Evolutionary conservation across 202 grass and related monocot genomes (phyloP).

Genomic region (Tripidium arundinaceum): DNA sequence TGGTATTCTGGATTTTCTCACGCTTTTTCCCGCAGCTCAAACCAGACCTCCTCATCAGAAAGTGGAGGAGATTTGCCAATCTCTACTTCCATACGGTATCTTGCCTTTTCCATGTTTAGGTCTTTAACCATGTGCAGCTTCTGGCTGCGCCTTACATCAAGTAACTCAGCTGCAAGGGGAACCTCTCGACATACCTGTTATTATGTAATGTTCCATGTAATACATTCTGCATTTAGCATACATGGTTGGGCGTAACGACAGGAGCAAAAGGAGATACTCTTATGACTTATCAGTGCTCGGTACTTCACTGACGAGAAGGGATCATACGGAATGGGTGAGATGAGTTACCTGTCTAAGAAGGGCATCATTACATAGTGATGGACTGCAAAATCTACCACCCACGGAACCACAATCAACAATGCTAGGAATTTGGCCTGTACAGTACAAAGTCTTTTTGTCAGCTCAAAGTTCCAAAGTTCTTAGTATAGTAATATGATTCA

Average conservation of each 20-base stretch:
- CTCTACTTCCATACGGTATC: constrained; percentile 75
- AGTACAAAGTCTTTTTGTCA: neutral
- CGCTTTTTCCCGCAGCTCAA: constrained; percentile 70
- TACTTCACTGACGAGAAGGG: neutral
- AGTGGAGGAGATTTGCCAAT: constrained; percentile 84
- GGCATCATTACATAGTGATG: constrained; percentile 96
- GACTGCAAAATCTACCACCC: constrained; percentile 70
- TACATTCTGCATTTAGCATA: constrained; percentile 34
- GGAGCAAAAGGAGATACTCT: neutral
- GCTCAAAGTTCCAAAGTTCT: too few relatives aligned
- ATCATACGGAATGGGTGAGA: constrained; percentile 7
- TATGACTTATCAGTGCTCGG: constrained; percentile 15
- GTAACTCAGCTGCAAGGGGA: constrained; percentile 78
- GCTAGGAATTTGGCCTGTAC: constrained; percentile 90
- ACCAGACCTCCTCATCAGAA: constrained; percentile 86
- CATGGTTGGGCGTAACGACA: neutral
- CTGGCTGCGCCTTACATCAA: constrained; percentile 89
- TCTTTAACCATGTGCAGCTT: constrained; percentile 84
- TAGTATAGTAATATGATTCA: too few relatives aligned
- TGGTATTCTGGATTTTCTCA: constrained; percentile 46
- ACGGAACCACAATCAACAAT: constrained; percentile 69
- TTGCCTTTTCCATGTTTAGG: constrained; percentile 77
- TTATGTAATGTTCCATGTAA: constrained; percentile 23
- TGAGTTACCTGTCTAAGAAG: constrained; percentile 87
- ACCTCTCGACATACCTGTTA: constrained; percentile 89